These are phyloP conservation scores for Aspergillus terreus DNA, from an alignment of 2,329 filamentous ascomycete genomes.

Conservation along the genomic window DNA sequence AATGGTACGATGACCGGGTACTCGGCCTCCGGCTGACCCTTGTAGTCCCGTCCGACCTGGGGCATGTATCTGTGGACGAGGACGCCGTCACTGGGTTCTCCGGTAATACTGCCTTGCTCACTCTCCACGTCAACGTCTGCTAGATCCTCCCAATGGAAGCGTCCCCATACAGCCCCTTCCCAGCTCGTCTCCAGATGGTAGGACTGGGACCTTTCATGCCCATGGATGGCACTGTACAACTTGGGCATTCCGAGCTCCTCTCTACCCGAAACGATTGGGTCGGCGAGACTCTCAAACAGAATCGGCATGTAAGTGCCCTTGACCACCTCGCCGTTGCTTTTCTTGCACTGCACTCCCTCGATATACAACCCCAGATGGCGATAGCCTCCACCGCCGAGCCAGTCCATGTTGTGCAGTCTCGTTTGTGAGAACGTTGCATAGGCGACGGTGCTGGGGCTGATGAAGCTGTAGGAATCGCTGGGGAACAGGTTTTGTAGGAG, in stretches of 20 bases:
- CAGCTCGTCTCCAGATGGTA: slow-evolving; percentile 42
- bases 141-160: slow-evolving; percentile 37
- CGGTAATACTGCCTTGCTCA: slow-evolving; percentile 16
- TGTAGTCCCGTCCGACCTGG: slow-evolving; percentile 45
- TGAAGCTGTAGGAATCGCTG: slow-evolving; percentile 41
- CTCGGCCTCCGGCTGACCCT: slow-evolving; percentile 52
- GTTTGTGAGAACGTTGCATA: slow-evolving; percentile 42
- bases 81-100: slow-evolving; percentile 44
- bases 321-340: slow-evolving; percentile 45
- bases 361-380: slow-evolving; percentile 58
- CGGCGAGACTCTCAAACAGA: slow-evolving; percentile 56
- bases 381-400: slow-evolving; percentile 60
- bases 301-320: slow-evolving; percentile 55
- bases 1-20: slow-evolving; percentile 45
- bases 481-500: slow-evolving; percentile 50
- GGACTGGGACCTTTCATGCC: slow-evolving; percentile 33
- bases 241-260: slow-evolving; percentile 64
- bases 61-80: slow-evolving; percentile 59
- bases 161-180: slow-evolving; percentile 41
- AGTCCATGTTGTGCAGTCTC: slow-evolving; percentile 51
- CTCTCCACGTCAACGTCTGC: slow-evolving; percentile 21
- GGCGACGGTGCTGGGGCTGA: slow-evolving; percentile 42
- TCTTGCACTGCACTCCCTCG: slow-evolving; percentile 58
- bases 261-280: slow-evolving; percentile 58
- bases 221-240: slow-evolving; percentile 50